Base-by-base conservation (phyloP, 257 asterid genomes). In the Linaria vulgaris region DNA sequence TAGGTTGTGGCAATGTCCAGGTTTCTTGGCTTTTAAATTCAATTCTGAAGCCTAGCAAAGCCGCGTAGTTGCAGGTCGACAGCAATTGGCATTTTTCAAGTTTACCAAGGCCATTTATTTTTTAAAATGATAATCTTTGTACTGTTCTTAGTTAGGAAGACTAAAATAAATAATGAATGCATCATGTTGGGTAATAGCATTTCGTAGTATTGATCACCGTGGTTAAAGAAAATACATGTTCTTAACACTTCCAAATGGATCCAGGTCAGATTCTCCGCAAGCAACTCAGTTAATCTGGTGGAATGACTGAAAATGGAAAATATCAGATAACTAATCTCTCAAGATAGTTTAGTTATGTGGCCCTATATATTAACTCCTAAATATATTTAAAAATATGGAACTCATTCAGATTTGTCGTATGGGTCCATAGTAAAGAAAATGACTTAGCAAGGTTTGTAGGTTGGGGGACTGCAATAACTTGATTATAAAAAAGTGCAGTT, bases 351-450 rank as follows among this genome's bases (percentile, higher is more conserved):
- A 15, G 48, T 47, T 21, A 9, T 24, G 44, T 22, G 52, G n/a
- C 17, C 45, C 52, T 3, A 21, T 57, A 53, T 63, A 30, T 17
- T 23, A 17, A 53, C 41, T 49, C 43, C 61, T 31, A 39, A 17
- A 47, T 21, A 24, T 16, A 27, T 12, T 48, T 30, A 14, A 31
- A 64, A 61, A 37, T 19, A 55, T 47, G 64, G 48, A 20, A 39
- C 9, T 55, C 52, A 46, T 59, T 9, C 41, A 52, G 41, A 49
- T 58, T 13, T 57, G 9, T 12, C 21, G 23, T 7, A n/a, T 9
- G 22, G 65, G 56, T 63, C 15, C 64, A 47, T 61, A 59, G 48
- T 37, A n/a, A 39, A 59, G 51, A 23, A 64, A 63, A 17, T 22
- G 49, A 34, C 44, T 52, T 57, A 11, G n/a, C 34, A 23, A 31